Evolutionary conservation across 495 filamentous ascomycete genomes (phyloP).

Genomic region (Hyaloscypha hepaticicola): DNA sequence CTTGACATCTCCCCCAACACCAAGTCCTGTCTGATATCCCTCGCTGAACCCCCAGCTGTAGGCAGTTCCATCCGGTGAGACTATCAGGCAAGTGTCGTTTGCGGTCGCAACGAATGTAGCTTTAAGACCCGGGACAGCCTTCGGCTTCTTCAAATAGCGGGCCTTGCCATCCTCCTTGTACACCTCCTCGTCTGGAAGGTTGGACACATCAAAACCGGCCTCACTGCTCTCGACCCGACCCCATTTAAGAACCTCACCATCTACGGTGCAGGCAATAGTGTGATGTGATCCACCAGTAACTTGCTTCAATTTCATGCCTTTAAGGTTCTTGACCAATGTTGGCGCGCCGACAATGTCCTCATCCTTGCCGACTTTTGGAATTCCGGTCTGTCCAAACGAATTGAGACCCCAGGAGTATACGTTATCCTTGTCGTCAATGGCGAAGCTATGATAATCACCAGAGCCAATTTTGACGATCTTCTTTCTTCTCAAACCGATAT

Average conservation of each 20-base stretch:
- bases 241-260: constrained; percentile 65
- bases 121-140: constrained; percentile 36
- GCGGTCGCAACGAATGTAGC: constrained; percentile 47
- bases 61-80: constrained; percentile 58
- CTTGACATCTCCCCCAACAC: constrained; percentile 56
- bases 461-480: constrained; percentile 55
- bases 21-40: constrained; percentile 67
- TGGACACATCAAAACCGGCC: constrained; percentile 52
- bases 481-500: constrained; percentile 64
- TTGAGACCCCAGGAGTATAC: constrained; percentile 88
- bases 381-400: constrained; percentile 77
- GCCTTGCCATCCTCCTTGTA: constrained; percentile 45
- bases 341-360: constrained; percentile 60
- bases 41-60: constrained; percentile 70
- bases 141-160: constrained; percentile 57
- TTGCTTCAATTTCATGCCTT: constrained; percentile 46
- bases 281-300: constrained; percentile 71
- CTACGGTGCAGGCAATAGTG: constrained; percentile 58
- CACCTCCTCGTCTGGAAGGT: constrained; percentile 53
- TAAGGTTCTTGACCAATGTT: constrained; percentile 59
- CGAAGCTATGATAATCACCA: constrained; percentile 75
- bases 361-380: constrained; percentile 51
- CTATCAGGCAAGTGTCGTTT: constrained; percentile 59
- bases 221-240: constrained; percentile 66
- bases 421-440: constrained; percentile 66